Percentiles rank a stretch among this genome's conserved stretches.
These are phyloP conservation scores for Trypanosoma theileri DNA, from an alignment of 208 protist species.

Conservation along the genomic window DNA sequence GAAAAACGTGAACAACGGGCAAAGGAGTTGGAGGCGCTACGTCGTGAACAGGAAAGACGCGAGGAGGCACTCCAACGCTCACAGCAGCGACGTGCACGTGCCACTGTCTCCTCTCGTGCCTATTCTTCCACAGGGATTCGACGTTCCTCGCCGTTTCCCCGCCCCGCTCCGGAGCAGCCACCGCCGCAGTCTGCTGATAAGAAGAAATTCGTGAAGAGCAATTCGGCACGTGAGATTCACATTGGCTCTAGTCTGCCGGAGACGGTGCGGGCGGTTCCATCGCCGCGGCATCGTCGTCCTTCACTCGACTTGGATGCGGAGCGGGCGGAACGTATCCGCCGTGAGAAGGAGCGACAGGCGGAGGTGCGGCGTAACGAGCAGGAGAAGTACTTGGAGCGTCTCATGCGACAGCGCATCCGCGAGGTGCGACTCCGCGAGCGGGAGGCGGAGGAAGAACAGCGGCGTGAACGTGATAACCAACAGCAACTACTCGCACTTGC, in stretches of 20 bases:
- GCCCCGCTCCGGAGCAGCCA: not conserved
- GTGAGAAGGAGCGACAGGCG: slow-evolving; percentile 14
- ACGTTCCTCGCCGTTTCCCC: slow-evolving; percentile 15
- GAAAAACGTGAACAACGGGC: slow-evolving; percentile 50
- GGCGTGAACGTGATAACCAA: slow-evolving; percentile 11
- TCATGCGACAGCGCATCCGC: slow-evolving; percentile 24
- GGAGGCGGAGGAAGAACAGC: slow-evolving; percentile 6
- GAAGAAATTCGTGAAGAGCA: not conserved
- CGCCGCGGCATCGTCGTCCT: slow-evolving; percentile 1
- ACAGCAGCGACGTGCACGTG: slow-evolving; percentile 40
- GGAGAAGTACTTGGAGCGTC: slow-evolving; percentile 37
- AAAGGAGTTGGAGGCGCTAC: slow-evolving; percentile 50
- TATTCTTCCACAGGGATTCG: slow-evolving; percentile 14
- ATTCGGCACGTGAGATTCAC: not conserved
- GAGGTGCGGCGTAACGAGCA: slow-evolving; percentile 13
- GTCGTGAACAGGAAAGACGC: slow-evolving; percentile 27
- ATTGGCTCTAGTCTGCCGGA: not conserved
- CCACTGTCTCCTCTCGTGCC: slow-evolving; percentile 13
- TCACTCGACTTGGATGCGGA: not conserved
- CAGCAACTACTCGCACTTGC: slow-evolving; percentile 31
- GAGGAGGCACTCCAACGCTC: slow-evolving; percentile 47
- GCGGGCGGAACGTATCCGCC: slow-evolving; percentile 2
- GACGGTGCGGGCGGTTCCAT: not conserved
- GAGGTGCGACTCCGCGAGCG: slow-evolving; percentile 23
- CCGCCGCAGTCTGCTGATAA: not conserved